Conservation (phyloP, 2,329 filamentous ascomycete genomes). For the Sporothrix humicola region DNA sequence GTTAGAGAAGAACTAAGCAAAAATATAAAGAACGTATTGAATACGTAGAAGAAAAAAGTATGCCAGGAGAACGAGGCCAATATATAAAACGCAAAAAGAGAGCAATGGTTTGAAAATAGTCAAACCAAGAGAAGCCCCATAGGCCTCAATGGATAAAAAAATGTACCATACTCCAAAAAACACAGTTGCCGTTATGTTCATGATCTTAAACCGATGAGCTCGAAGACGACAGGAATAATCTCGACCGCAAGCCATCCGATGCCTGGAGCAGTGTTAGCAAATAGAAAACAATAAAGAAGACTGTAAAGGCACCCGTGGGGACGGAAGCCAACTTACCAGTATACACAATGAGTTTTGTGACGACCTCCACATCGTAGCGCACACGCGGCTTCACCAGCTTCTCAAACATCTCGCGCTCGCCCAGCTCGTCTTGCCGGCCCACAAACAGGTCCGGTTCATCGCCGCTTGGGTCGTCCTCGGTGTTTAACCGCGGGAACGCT, state of each 20-base stretch:
- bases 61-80: not conserved
- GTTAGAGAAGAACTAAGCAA: not conserved
- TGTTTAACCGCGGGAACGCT: conserved; percentile 37
- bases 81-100: not conserved
- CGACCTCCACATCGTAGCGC: conserved; percentile 96
- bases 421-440: conserved; percentile 58
- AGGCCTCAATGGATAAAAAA: too few relatives aligned
- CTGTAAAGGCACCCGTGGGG: not conserved
- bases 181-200: not conserved
- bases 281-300: not conserved
- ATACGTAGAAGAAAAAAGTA: not conserved
- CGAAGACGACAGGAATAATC: conserved; percentile 74
- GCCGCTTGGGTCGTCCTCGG: conserved; percentile 26
- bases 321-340: conserved; percentile 65
- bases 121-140: not conserved
- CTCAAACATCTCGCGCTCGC: conserved; percentile 82
- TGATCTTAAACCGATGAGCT: conserved; percentile 56
- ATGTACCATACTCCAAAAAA: not conserved
- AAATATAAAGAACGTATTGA: not conserved
- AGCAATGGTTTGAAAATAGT: not conserved
- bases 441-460: conserved; percentile 48
- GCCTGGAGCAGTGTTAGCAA: conserved; percentile 54
- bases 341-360: conserved; percentile 96
- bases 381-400: conserved; percentile 84
- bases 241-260: conserved; percentile 84